phyloP scores from a whole-genome alignment of 345 rosid genomes.

The Carallia brachiata region DNA sequence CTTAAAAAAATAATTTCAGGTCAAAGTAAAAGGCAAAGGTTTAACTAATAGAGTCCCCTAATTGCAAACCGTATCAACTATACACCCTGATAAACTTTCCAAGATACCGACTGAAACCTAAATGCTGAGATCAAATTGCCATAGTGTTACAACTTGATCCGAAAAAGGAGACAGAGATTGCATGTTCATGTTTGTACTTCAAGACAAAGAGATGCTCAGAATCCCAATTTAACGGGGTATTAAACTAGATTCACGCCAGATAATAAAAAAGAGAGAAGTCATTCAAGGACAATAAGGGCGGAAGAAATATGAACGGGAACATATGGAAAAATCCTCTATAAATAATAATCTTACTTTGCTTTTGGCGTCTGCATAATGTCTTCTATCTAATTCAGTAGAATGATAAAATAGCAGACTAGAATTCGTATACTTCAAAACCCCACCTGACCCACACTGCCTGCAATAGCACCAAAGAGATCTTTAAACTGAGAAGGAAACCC shows the following conservation, averaged over 20 bases:
- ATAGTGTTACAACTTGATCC: too few relatives aligned
- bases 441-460: slow-evolving; percentile 57
- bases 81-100: neutral
- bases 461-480: slow-evolving; percentile 36
- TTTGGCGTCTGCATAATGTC: slow-evolving; percentile 82
- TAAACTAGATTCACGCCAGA: too few relatives aligned
- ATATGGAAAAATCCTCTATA: neutral
- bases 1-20: neutral
- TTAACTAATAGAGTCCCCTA: slow-evolving; percentile 2
- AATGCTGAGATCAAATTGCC: too few relatives aligned
- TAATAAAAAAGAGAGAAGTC: neutral
- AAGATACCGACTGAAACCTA: too few relatives aligned
- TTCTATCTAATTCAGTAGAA: slow-evolving; percentile 26
- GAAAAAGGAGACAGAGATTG: too few relatives aligned
- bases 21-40: too few relatives aligned
- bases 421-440: slow-evolving; percentile 30
- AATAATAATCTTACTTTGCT: slow-evolving; percentile 51
- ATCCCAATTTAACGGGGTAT: too few relatives aligned
- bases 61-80: neutral
- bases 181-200: too few relatives aligned
- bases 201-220: too few relatives aligned
- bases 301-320: neutral
- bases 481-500: slow-evolving; percentile 34
- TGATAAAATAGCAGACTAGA: slow-evolving; percentile 14
- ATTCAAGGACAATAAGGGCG: neutral